A percentile compares a stretch with the other conserved stretches of the same genome.
These are phyloP conservation scores for Scheffersomyces stambukii DNA, from an alignment of 1,139 yeast species.

Conservation along the genomic window DNA sequence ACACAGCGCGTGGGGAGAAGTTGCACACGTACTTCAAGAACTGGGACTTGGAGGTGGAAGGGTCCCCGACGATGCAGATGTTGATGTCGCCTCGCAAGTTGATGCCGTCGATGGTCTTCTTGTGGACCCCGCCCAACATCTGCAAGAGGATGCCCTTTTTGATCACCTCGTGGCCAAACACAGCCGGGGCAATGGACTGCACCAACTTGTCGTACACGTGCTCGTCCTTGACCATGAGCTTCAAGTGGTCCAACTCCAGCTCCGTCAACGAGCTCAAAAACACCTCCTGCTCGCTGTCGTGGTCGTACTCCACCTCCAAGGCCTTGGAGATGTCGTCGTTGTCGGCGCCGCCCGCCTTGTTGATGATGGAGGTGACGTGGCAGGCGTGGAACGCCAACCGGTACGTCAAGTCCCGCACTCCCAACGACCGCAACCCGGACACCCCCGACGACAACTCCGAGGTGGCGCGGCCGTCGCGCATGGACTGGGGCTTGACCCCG, in stretches of 20 bases:
- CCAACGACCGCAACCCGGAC: slow-evolving; percentile 78
- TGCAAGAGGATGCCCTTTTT: slow-evolving; percentile 90
- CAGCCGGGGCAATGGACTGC: slow-evolving; percentile 92
- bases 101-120: slow-evolving; percentile 90
- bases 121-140: slow-evolving; percentile 94
- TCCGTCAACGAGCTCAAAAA: slow-evolving; percentile 77
- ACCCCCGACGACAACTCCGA: slow-evolving; percentile 84
- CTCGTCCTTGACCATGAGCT: slow-evolving; percentile 87
- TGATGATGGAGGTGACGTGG: slow-evolving; percentile 65
- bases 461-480: slow-evolving; percentile 55
- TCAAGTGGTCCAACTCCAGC: slow-evolving; percentile 79
- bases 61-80: slow-evolving; percentile 96
- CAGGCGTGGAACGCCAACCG: slow-evolving; percentile 89
- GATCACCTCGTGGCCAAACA: slow-evolving; percentile 91
- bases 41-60: slow-evolving; percentile 96
- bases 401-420: slow-evolving; percentile 92
- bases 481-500: slow-evolving; percentile 85
- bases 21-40: slow-evolving; percentile 90
- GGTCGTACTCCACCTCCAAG: slow-evolving; percentile 31
- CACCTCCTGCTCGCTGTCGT: slow-evolving; percentile 66
- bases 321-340: slow-evolving; percentile 27
- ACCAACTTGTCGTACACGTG: slow-evolving; percentile 84
- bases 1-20: slow-evolving; percentile 90
- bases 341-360: slow-evolving; percentile 44
- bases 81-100: slow-evolving; percentile 96